Conservation (phyloP, 2,329 filamentous ascomycete species). For the Helotiales sp. region DNA sequence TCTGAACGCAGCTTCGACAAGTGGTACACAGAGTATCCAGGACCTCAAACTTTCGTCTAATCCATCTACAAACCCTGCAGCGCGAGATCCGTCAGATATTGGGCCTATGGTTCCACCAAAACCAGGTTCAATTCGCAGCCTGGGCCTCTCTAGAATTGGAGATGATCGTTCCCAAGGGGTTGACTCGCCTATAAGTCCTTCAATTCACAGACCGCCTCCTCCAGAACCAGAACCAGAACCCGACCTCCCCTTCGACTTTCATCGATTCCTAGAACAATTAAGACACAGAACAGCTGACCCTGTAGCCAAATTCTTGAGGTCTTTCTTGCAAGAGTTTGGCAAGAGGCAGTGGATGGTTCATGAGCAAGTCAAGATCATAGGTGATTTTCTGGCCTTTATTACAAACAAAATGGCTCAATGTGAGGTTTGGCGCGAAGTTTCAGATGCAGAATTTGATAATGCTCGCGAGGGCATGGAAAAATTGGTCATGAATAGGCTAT, state of each 20-base stretch:
- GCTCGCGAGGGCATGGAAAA: constrained; percentile 99
- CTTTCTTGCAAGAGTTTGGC: constrained; percentile 89
- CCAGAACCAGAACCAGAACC: constrained; percentile 79
- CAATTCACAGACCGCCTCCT: constrained; percentile 62
- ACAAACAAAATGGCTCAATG: constrained; percentile 97
- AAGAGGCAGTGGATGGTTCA: constrained; percentile 99
- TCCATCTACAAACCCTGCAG: constrained; percentile 12
- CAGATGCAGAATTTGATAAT: constrained; percentile 97
- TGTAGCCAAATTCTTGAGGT: constrained; percentile 91
- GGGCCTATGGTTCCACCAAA: constrained; percentile 44
- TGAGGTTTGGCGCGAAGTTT: constrained; percentile 94
- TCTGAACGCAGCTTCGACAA: constrained; percentile 38
- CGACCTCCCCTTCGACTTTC: constrained; percentile 90
- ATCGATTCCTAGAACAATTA: constrained; percentile 92
- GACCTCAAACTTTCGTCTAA: constrained; percentile 31
- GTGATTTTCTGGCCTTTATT: constrained; percentile 95
- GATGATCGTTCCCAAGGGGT: constrained; percentile 51
- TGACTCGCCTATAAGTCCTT: constrained; percentile 42
- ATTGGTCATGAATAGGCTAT: constrained; percentile 96
- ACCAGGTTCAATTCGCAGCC: constrained; percentile 33
- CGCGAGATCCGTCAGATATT: constrained; percentile 31
- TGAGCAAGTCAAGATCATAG: constrained; percentile 98
- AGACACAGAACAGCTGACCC: constrained; percentile 97
- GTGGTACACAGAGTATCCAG: constrained; percentile 28
- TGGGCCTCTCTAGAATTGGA: constrained; percentile 23